These are phyloP conservation scores for Ophiocordyceps polyrhachis-furcata DNA, from an alignment of 2,329 filamentous ascomycete genomes.

Conservation along the genomic window DNA sequence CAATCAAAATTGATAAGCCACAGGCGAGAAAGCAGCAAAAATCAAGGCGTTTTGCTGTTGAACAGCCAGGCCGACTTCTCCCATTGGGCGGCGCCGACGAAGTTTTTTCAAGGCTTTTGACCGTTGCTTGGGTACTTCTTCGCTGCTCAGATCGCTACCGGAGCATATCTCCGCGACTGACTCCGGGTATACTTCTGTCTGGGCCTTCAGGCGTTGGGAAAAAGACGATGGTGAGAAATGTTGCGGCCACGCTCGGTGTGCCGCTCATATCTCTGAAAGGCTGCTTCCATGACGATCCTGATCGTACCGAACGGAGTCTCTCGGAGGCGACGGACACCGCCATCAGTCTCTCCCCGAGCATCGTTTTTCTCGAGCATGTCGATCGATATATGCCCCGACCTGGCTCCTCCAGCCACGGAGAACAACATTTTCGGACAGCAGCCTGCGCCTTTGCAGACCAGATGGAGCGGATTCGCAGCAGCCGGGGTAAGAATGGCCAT, in stretches of 20 bases:
- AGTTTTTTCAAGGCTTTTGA: slow-evolving; percentile 7
- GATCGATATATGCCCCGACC: slow-evolving; percentile 64
- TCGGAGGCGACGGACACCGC: slow-evolving; percentile 49
- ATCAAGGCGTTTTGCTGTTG: slow-evolving; percentile 12
- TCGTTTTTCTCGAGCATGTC: slow-evolving; percentile 85
- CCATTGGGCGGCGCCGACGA: slow-evolving; percentile 14
- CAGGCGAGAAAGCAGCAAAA: slow-evolving; percentile 13
- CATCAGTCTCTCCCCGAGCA: slow-evolving; percentile 64
- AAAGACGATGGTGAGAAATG: slow-evolving; percentile 54
- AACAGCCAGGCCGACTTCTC: slow-evolving; percentile 7
- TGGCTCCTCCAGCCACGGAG: slow-evolving; percentile 61
- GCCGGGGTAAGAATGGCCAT: slow-evolving; percentile 52
- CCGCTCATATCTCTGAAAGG: slow-evolving; percentile 43
- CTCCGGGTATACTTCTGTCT: slow-evolving; percentile 48
- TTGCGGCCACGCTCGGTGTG: slow-evolving; percentile 52
- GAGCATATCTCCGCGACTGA: slow-evolving; percentile 3
- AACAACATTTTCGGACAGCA: slow-evolving; percentile 80
- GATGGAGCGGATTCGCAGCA: slow-evolving; percentile 60
- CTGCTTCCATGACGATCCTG: slow-evolving; percentile 16
- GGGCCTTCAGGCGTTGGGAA: slow-evolving; percentile 71
- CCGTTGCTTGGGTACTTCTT: slow-evolving; percentile 4
- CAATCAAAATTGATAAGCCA: slow-evolving; percentile 10
- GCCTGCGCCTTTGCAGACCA: slow-evolving; percentile 58
- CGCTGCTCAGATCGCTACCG: slow-evolving; percentile 7
- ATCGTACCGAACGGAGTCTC: slow-evolving; percentile 20